Base-by-base conservation (phyloP, 805 yeast genomes). In the Dipodascus geniculatus region DNA sequence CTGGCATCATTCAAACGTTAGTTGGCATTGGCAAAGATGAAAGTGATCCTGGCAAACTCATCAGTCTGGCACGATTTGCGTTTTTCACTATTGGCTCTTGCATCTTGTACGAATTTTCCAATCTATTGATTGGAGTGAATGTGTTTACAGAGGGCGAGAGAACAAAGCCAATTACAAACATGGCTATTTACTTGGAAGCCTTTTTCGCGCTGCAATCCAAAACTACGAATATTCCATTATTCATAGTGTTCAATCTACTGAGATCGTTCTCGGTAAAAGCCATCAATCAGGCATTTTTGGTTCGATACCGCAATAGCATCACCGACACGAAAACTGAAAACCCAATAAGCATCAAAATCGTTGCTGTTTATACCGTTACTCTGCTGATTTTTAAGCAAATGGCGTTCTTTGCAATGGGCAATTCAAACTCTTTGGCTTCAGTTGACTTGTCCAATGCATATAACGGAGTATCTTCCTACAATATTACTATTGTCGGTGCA, bases 381-480 rank as follows among this genome's bases (percentile, higher is more conserved):
- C 68, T 70, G 1, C 58, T 88, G 2, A 65, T 84, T 22, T 58
- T 88, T 50, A 95, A 88, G 64, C 82, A 87, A 59, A 71, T 88
- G 47, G 71, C 89, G 0, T 93, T 91, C 65, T 93, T 87, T 70
- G 86, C 87, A 20, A 75, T 85, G 65, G 98, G 98, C 0, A 87
- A 87, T 51, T 89, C 98, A 0, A 93, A 93, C 63, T 87, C 96
- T 42, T 75, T 93, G 60, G 91, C 97, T 0, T 84, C 97, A 0
- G 82, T 93, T 22, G 97, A 91, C 62, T 74, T 93, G 22, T 80
- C 96, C 0, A 90, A 91, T 65, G 90, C 96, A 0, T 93, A 93
- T 67, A 91, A 91, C 64, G 99, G 99, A 0, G 73, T 90, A 4
- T 68, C 79, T 0, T 76, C 79, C 48, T 93, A 88, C 63, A 79